A percentile compares a stretch with the other conserved stretches of the same genome.
phyloP scores from a whole-genome alignment of 2,329 filamentous ascomycete species.

The Apiospora sp. region DNA sequence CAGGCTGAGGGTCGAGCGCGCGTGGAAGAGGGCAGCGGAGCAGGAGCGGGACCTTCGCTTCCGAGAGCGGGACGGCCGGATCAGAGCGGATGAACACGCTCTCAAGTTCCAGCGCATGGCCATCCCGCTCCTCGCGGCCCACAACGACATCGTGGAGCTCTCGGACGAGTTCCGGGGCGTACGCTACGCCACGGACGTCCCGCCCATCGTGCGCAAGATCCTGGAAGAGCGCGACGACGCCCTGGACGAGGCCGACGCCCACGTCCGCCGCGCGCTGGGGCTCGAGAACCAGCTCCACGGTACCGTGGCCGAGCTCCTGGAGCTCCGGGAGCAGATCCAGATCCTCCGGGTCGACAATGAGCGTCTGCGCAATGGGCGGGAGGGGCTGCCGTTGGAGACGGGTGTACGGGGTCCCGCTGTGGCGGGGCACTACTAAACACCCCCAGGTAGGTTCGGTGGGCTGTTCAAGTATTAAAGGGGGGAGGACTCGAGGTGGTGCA shows the following conservation, averaged over 20 bases:
- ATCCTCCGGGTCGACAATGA: background rate
- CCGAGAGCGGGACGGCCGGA: background rate
- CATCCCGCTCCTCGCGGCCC: background rate
- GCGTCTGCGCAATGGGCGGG: background rate
- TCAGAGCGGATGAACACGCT: background rate
- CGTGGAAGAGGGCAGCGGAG: background rate
- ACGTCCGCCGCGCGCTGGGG: conserved; percentile 4
- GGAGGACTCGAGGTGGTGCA: background rate
- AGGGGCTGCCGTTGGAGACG: background rate
- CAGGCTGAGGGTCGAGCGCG: background rate
- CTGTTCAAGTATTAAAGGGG: background rate
- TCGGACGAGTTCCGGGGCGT: background rate
- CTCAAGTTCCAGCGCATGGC: background rate
- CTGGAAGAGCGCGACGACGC: conserved; percentile 10
- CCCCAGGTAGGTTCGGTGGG: background rate
- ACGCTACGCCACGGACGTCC: background rate
- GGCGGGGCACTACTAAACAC: background rate
- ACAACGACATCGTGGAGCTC: background rate
- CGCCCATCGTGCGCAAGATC: conserved; percentile 5
- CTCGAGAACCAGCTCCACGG: background rate
- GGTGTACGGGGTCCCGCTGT: background rate
- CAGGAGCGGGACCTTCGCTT: background rate
- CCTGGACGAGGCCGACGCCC: conserved; percentile 5
- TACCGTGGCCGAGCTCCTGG: background rate
- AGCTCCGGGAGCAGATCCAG: background rate